Conservation (phyloP, 2,329 filamentous ascomycete species). For the Pochonia chlamydosporia region DNA sequence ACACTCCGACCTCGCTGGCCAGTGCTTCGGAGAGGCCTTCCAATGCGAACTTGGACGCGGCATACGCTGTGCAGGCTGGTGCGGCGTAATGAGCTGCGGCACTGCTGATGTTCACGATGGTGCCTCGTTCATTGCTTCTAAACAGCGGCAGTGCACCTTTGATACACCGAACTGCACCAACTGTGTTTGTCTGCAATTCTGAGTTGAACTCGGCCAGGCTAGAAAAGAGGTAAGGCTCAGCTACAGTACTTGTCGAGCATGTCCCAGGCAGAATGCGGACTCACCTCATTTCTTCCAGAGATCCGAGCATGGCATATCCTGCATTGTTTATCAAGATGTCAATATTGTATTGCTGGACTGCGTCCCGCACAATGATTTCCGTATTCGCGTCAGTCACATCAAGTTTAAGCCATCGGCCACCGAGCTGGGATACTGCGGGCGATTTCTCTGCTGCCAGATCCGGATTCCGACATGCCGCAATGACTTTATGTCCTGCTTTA, state of each 20-base stretch:
- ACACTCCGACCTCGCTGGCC: conserved; percentile 1
- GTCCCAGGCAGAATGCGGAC: too few relatives aligned
- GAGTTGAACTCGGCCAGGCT: neutral
- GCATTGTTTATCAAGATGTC: neutral
- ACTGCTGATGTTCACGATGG: conserved; percentile 3
- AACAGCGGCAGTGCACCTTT: conserved; percentile 2
- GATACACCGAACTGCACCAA: conserved; percentile 3
- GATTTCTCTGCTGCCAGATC: neutral
- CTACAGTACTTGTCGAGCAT: too few relatives aligned
- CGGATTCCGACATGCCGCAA: neutral
- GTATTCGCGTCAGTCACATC: neutral
- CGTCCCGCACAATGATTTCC: neutral
- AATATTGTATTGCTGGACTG: neutral
- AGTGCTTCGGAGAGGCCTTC: conserved; percentile 1
- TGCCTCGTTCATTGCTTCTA: neutral
- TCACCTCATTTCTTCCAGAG: conserved; percentile 4
- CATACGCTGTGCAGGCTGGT: neutral
- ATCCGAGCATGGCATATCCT: conserved; percentile 1
- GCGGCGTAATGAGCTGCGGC: neutral
- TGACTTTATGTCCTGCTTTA: neutral
- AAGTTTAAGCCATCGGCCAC: conserved; percentile 1
- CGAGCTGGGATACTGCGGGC: neutral
- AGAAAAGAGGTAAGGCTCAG: neutral
- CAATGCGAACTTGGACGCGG: conserved; percentile 3
- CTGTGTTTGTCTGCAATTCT: neutral